Evolutionary conservation across 2,329 filamentous ascomycete genomes (phyloP), one percentile per base, ranked within the genome.

Genomic region (Colletotrichum neosansevieriae): DNA sequence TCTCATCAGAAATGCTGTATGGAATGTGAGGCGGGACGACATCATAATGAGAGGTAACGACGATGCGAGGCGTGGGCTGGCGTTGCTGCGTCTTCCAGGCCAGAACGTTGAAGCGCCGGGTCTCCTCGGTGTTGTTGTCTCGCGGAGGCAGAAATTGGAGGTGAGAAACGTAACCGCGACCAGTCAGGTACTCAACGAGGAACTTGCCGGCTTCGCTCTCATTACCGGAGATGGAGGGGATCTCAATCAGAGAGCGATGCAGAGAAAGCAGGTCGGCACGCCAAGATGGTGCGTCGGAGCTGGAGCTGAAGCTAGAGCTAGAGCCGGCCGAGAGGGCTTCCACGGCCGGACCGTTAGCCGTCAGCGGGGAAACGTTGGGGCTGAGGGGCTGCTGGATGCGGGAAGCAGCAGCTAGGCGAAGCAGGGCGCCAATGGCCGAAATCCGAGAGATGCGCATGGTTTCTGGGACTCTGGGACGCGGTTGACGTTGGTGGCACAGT

Each of bases 31-130:
- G 92, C 0, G 92, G 91, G 0, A 93, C 91, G 2, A 87, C 87
- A 74, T 98, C 94, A 74, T 97, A 95, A 77, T 97, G 94, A 64
- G 91, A 94, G 1, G 90, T 90, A 1, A 94, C 79, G n/a, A 94
- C 81, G 11, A 93, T 82, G 38, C 84, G 85, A 2, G 89, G 86
- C 10, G 84, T 80, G 42, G 84, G 82, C 15, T 79, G 78, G 53
- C 79, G 76, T 24, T 80, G 80, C 2, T 73, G 73, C 69, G 87
- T 79, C 0, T 80, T 82, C 84, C 84, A 94, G 2, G 94, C 94
- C 45, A 94, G 82, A 56, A 97, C 84, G 74, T 97, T 97, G 83
- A 91, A 94, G 47, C 92, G 86, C 5, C 74, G 74, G 21, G 75
- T 76, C 17, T 67, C 58, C 10, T 62, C 62, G 1, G 76, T 74